Conservation (phyloP, 805 yeast genomes). For the Cyberlindnera xylosilytica region DNA sequence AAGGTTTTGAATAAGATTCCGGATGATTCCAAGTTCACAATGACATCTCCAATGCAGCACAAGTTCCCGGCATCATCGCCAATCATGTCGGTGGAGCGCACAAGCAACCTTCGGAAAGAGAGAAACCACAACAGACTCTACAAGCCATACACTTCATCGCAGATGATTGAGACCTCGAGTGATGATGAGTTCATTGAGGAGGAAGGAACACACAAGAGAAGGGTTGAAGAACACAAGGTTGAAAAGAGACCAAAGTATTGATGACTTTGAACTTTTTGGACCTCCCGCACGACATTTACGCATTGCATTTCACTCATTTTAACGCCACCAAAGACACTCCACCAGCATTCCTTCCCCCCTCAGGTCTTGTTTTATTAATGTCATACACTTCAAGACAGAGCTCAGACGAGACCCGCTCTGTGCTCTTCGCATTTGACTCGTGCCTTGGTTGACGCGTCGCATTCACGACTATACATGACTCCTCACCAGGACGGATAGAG, state of each 20-base stretch:
- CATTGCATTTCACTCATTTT: too few species aligned
- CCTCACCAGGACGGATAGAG: too few species aligned
- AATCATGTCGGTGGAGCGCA: slow-evolving; percentile 10
- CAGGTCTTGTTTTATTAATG: too few species aligned
- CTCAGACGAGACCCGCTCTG: too few species aligned
- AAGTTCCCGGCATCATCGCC: slow-evolving; percentile 25
- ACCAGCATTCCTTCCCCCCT: too few species aligned
- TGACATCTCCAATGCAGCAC: slow-evolving; percentile 11
- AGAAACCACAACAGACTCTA: not conserved
- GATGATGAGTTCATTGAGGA: slow-evolving; percentile 8
- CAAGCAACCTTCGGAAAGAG: not conserved
- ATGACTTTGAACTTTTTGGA: too few species aligned
- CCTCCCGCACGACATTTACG: too few species aligned
- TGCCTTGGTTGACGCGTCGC: too few species aligned
- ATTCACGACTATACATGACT: too few species aligned
- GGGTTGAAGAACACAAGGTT: slow-evolving; percentile 1
- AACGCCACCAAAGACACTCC: too few species aligned
- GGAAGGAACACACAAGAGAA: slow-evolving; percentile 7
- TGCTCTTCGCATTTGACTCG: too few species aligned
- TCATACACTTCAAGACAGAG: too few species aligned
- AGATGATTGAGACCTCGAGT: not conserved
- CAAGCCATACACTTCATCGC: not conserved
- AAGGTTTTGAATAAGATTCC: slow-evolving; percentile 9
- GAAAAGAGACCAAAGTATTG: slow-evolving; percentile 13
- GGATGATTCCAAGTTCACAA: slow-evolving; percentile 17